These are phyloP conservation scores for Prinsepia uniflora DNA, from an alignment of 306 rosid genomes.

Conservation along the genomic window DNA sequence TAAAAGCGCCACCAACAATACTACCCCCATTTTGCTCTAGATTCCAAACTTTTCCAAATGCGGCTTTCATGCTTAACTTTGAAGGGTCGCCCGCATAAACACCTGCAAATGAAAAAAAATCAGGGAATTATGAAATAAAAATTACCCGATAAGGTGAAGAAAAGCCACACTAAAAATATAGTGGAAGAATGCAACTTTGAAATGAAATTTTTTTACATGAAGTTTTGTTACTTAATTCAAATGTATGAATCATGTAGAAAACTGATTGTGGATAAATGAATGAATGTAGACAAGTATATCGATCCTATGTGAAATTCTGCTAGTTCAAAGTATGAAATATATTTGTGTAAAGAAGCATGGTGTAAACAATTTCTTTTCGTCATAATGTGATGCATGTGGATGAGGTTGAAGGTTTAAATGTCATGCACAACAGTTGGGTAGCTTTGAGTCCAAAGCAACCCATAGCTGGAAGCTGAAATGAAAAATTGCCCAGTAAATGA, in stretches of 20 bases:
- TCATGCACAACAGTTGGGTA: background rate
- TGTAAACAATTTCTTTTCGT: background rate
- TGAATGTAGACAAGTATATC: background rate
- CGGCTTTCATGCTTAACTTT: constrained; percentile 95
- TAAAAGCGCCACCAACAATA: constrained; percentile 92
- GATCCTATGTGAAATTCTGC: background rate
- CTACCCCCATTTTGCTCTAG: constrained; percentile 93
- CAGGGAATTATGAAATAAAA: constrained; percentile 14
- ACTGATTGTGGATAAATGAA: background rate
- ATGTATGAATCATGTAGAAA: background rate
- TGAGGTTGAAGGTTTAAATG: background rate
- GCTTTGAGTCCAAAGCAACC: background rate
- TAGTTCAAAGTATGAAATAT: background rate
- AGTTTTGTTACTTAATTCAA: background rate
- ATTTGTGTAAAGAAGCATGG: background rate
- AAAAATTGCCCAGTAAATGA: background rate
- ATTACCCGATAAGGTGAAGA: background rate
- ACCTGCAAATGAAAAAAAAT: constrained; percentile 45
- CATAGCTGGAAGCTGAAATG: no score
- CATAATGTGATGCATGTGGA: background rate
- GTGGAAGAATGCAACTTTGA: constrained; percentile 4
- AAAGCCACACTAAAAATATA: background rate
- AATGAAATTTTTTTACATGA: background rate
- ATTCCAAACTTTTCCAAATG: constrained; percentile 95
- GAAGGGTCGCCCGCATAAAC: constrained; percentile 99